These are phyloP conservation scores for Exophiala bonariae DNA, from an alignment of 2,329 filamentous ascomycete species.

Conservation along the genomic window DNA sequence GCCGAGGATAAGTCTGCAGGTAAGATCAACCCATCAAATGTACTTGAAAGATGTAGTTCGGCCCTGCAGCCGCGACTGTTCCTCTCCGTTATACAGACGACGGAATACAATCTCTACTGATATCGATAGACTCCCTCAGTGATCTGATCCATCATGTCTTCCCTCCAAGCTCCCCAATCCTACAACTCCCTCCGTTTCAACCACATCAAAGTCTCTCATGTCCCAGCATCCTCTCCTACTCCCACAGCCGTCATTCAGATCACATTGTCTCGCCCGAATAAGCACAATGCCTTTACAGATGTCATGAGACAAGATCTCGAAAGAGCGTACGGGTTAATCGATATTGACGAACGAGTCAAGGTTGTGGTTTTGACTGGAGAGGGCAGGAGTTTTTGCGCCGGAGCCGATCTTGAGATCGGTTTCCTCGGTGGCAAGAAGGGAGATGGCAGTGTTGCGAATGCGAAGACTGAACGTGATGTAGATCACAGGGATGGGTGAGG, in stretches of 20 bases:
- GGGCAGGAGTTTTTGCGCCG: constrained; percentile 58
- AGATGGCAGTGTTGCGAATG: constrained; percentile 12
- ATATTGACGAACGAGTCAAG: constrained; percentile 55
- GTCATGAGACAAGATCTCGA: constrained; percentile 64
- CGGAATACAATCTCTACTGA: too few relatives aligned
- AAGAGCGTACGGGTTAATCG: constrained; percentile 52
- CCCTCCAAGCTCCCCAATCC: constrained; percentile 32
- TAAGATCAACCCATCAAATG: too few relatives aligned
- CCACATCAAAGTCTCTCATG: constrained; percentile 39
- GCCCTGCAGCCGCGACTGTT: too few relatives aligned
- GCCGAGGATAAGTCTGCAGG: too few relatives aligned
- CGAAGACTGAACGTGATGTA: constrained; percentile 27
- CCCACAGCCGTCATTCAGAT: constrained; percentile 64
- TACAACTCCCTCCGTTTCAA: constrained; percentile 34
- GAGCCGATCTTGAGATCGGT: constrained; percentile 56
- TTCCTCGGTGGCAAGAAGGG: constrained; percentile 25
- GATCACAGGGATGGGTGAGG: constrained; percentile 30
- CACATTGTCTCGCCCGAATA: constrained; percentile 63
- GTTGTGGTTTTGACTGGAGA: constrained; percentile 57
- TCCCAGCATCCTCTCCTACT: constrained; percentile 47
- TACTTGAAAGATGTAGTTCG: too few relatives aligned
- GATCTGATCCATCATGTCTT: too few relatives aligned
- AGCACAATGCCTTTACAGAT: constrained; percentile 69
- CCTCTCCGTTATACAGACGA: too few relatives aligned
- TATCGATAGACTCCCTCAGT: too few relatives aligned